Conservation (phyloP, 2,329 filamentous ascomycete genomes). For the Calycina herbarum region DNA sequence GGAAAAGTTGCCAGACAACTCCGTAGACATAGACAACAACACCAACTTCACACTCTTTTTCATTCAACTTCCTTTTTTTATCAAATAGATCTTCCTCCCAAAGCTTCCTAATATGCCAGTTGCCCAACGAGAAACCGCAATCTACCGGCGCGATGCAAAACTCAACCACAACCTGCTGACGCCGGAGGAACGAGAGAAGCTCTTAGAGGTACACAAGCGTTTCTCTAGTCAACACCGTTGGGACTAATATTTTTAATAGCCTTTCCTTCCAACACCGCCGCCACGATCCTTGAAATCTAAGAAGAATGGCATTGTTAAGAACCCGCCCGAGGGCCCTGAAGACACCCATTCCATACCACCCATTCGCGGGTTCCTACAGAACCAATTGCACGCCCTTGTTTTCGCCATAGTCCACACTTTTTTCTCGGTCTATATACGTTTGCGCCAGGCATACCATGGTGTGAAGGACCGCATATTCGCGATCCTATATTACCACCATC, state of each 20-base stretch:
- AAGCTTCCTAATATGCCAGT: conserved; percentile 26
- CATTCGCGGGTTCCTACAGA: conserved; percentile 60
- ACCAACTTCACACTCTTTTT: conserved; percentile 7
- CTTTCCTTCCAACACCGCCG: conserved; percentile 37
- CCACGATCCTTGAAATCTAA: conserved; percentile 24
- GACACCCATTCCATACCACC: conserved; percentile 46
- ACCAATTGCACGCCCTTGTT: conserved; percentile 64
- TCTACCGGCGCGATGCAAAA: conserved; percentile 49
- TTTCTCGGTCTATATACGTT: conserved; percentile 85
- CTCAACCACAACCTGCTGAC: conserved; percentile 44
- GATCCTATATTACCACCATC: conserved; percentile 91
- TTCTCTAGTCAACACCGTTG: conserved; percentile 8
- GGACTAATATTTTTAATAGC: conserved; percentile 30
- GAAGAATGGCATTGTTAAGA: conserved; percentile 33
- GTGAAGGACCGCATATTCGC: conserved; percentile 76
- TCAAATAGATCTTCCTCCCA: conserved; percentile 5
- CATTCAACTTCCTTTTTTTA: conserved; percentile 3
- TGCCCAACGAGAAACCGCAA: conserved; percentile 40
- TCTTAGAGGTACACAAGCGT: conserved; percentile 43
- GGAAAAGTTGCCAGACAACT: neutral
- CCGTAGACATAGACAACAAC: neutral
- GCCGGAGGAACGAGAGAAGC: conserved; percentile 45
- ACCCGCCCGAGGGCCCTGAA: conserved; percentile 25
- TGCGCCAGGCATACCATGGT: conserved; percentile 77
- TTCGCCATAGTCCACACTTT: conserved; percentile 73